A percentile compares a stretch with the other conserved stretches of the same genome.
Conservation (phyloP, 2,329 filamentous ascomycete species). For the Thelonectria blattea region DNA sequence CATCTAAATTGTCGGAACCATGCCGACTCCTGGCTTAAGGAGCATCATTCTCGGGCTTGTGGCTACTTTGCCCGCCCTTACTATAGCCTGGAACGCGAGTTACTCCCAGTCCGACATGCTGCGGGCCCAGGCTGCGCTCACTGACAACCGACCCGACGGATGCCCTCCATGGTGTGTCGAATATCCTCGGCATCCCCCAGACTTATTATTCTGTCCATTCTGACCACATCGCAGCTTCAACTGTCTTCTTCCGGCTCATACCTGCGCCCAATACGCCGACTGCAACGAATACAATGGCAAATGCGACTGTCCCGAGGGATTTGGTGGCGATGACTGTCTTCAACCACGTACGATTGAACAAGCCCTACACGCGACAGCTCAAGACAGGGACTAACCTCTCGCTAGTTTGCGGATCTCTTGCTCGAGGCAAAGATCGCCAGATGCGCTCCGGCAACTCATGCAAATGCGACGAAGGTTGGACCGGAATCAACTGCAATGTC, state of each 20-base stretch:
- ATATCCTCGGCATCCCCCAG: background rate
- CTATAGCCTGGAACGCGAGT: conserved; percentile 57
- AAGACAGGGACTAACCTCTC: conserved; percentile 19
- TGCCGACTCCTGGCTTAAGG: conserved; percentile 48
- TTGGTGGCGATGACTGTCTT: conserved; percentile 92
- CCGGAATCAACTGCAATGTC: conserved; percentile 97
- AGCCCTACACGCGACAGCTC: background rate
- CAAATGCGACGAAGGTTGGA: conserved; percentile 91
- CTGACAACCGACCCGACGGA: conserved; percentile 75
- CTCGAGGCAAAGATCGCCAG: conserved; percentile 78
- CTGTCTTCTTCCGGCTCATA: conserved; percentile 91
- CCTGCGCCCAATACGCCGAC: conserved; percentile 86
- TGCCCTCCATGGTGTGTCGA: conserved; percentile 74
- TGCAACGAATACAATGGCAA: conserved; percentile 92
- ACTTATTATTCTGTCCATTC: background rate
- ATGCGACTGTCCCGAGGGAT: conserved; percentile 90
- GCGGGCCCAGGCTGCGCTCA: conserved; percentile 70
- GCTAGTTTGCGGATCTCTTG: conserved; percentile 82
- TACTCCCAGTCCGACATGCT: conserved; percentile 66
- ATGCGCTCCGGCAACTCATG: conserved; percentile 76
- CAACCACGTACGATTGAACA: conserved; percentile 66
- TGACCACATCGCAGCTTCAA: conserved; percentile 74
- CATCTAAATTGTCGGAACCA: conserved; percentile 40
- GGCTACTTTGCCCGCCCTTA: conserved; percentile 48
- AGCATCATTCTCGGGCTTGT: conserved; percentile 49